A percentile compares a stretch with the other conserved stretches of the same genome.
These are phyloP conservation scores for Nicotiana noctiflora DNA, from an alignment of 257 asterid species.

Conservation along the genomic window DNA sequence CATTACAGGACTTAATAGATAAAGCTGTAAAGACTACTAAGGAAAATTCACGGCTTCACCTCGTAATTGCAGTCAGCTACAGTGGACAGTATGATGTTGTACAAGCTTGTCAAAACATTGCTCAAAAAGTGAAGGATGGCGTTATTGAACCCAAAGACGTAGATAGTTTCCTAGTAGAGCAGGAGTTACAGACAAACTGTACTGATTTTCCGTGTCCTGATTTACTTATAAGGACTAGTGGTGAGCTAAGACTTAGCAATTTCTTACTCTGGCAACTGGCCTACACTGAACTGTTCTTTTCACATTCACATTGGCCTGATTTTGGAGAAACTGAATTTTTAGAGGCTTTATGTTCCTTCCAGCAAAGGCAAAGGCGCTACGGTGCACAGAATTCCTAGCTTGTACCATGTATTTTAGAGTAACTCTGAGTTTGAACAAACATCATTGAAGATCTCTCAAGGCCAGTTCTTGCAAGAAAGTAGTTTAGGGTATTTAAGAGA, in stretches of 20 bases:
- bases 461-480: background rate
- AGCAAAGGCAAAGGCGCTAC: conserved; percentile 48
- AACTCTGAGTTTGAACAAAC: background rate
- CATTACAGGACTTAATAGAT: conserved; percentile 23
- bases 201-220: conserved; percentile 43
- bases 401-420: background rate
- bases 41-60: conserved; percentile 41
- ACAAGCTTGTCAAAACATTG: conserved; percentile 40
- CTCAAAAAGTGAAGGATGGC: conserved; percentile 50
- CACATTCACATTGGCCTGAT: conserved; percentile 52
- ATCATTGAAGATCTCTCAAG: background rate
- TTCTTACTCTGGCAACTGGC: conserved; percentile 73
- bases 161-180: conserved; percentile 29
- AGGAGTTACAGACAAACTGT: conserved; percentile 48
- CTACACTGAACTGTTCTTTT: conserved; percentile 46
- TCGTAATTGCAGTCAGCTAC: conserved; percentile 46
- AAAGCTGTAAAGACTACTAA: conserved; percentile 22
- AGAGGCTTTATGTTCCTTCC: conserved; percentile 47
- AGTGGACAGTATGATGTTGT: conserved; percentile 45
- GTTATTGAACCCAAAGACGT: conserved; percentile 40
- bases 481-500: background rate
- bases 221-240: conserved; percentile 61
- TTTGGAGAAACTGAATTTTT: conserved; percentile 49
- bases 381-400: conserved; percentile 24
- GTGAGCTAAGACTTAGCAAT: conserved; percentile 60